Percentiles rank a stretch among this genome's conserved stretches.
Evolutionary conservation across 179 eudicot species (phyloP).

Genomic region (Corrigiola litoralis): DNA sequence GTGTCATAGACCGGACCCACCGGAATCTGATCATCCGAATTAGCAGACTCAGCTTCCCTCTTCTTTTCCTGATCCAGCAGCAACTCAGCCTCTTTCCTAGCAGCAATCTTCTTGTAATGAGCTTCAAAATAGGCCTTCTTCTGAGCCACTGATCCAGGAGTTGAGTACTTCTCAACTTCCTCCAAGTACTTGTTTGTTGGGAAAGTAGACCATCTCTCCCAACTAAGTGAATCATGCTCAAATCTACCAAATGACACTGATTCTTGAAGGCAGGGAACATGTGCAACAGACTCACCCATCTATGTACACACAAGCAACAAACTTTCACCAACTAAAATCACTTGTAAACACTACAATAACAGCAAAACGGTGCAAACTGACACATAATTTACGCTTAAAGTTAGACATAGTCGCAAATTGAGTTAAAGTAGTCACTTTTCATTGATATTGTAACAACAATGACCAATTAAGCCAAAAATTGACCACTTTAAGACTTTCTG

Average conservation of each 20-base stretch:
- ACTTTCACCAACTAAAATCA: slow-evolving; percentile 2
- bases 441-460: no score
- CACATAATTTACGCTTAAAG: no score
- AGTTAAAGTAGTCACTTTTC: no score
- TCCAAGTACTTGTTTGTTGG: slow-evolving; percentile 50
- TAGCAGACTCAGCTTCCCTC: slow-evolving; percentile 17
- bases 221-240: slow-evolving; percentile 44
- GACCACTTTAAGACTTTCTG: background rate
- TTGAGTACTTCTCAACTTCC: slow-evolving; percentile 48
- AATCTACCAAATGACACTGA: slow-evolving; percentile 55
- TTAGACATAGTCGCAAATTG: no score
- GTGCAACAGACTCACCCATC: slow-evolving; percentile 57
- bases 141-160: slow-evolving; percentile 49
- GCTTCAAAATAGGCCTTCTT: slow-evolving; percentile 55
- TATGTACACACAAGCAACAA: slow-evolving; percentile 32
- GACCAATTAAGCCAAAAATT: no score
- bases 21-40: slow-evolving; percentile 14
- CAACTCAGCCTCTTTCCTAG: slow-evolving; percentile 36
- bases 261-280: slow-evolving; percentile 45
- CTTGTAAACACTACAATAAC: slow-evolving; percentile 7
- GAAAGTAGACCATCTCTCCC: slow-evolving; percentile 62
- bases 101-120: slow-evolving; percentile 44
- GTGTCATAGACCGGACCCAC: slow-evolving; percentile 20
- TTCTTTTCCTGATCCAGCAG: slow-evolving; percentile 34
- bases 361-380: background rate